Percentiles rank a stretch among this genome's conserved stretches.
These are phyloP conservation scores for Candida vaughaniae DNA, from an alignment of 805 yeast genomes.

Conservation along the genomic window DNA sequence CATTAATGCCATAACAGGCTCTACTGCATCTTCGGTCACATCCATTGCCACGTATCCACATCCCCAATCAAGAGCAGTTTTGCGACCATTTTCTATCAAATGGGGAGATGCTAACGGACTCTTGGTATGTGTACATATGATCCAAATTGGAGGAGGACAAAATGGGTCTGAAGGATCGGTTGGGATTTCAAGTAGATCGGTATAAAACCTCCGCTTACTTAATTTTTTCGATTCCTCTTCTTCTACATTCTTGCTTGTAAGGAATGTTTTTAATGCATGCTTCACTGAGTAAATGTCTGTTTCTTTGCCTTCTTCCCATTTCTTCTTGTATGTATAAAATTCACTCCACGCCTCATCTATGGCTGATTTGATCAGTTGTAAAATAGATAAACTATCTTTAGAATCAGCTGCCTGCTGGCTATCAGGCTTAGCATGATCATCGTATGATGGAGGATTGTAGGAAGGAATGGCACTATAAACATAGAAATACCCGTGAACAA, in stretches of 20 bases:
- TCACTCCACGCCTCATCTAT: constrained; percentile 75
- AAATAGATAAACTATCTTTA: constrained; percentile 9
- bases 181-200: constrained; percentile 23
- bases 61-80: constrained; percentile 59
- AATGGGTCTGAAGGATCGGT: constrained; percentile 34
- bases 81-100: constrained; percentile 55
- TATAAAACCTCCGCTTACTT: constrained; percentile 21
- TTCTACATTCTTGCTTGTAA: constrained; percentile 43
- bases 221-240: constrained; percentile 21
- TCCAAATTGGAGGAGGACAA: constrained; percentile 61
- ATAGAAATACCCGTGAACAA: constrained; percentile 70
- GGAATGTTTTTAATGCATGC: constrained; percentile 54
- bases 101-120: constrained; percentile 61
- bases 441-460: constrained; percentile 57
- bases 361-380: constrained; percentile 46
- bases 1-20: constrained; percentile 55
- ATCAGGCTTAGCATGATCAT: neutral
- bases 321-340: constrained; percentile 50
- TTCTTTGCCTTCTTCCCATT: constrained; percentile 66
- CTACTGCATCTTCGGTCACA: constrained; percentile 48
- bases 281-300: constrained; percentile 63
- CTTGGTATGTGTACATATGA: constrained; percentile 62
- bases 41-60: constrained; percentile 68
- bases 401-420: neutral
- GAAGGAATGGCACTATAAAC: constrained; percentile 71